Conservation (phyloP, 2,329 filamentous ascomycete genomes). For the Hawksworthiomyces lignivorus region DNA sequence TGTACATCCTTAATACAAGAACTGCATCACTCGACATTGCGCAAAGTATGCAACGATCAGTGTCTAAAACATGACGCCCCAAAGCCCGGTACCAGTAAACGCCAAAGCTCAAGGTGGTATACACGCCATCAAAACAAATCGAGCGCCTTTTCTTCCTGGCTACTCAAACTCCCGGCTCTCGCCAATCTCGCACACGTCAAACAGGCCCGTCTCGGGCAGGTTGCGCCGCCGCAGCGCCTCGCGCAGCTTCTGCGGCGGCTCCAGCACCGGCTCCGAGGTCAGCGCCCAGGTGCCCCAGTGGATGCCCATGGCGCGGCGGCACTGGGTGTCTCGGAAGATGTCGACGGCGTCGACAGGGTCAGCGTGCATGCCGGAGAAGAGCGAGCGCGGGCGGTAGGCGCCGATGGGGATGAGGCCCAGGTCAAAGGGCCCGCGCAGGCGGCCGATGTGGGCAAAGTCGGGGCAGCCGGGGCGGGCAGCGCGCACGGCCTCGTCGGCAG, state of each 20-base stretch:
- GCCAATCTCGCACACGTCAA: constrained; percentile 78
- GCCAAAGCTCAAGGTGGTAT: too few relatives aligned
- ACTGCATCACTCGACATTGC: too few relatives aligned
- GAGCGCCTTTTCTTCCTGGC: too few relatives aligned
- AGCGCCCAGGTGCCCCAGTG: constrained; percentile 92
- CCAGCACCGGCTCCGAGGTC: constrained; percentile 75
- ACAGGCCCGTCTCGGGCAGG: constrained; percentile 62
- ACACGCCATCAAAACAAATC: too few relatives aligned
- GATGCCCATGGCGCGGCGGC: constrained; percentile 71
- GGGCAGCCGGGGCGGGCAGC: constrained; percentile 65
- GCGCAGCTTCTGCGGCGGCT: constrained; percentile 67
- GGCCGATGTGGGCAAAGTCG: constrained; percentile 77
- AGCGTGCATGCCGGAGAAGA: constrained; percentile 78
- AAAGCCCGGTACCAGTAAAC: too few relatives aligned
- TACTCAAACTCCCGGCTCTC: constrained; percentile 67
- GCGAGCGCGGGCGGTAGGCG: constrained; percentile 64
- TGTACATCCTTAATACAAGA: background rate
- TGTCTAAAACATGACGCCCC: too few relatives aligned
- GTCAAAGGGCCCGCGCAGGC: constrained; percentile 76
- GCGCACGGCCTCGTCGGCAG: constrained; percentile 68
- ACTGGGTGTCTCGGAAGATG: constrained; percentile 79
- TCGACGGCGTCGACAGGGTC: constrained; percentile 83
- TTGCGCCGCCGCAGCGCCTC: constrained; percentile 62
- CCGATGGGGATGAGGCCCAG: constrained; percentile 90
- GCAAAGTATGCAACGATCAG: too few relatives aligned